Evolutionary conservation across 2,329 filamentous ascomycete species (phyloP).

Genomic region (Allantophomopsis cytisporea): DNA sequence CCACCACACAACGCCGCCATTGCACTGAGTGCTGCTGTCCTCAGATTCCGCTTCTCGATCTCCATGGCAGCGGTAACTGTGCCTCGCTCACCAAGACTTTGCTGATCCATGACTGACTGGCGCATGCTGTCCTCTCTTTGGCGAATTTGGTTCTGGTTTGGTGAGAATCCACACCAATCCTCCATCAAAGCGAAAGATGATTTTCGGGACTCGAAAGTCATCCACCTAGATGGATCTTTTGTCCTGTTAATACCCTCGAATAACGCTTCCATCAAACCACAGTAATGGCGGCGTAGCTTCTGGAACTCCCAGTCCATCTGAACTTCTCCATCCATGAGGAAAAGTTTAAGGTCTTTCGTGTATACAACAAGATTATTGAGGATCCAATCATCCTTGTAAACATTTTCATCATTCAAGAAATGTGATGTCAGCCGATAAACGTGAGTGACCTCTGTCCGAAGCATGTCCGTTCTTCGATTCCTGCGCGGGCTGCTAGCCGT

Average conservation of each 20-base stretch:
- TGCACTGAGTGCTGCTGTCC: constrained; percentile 80
- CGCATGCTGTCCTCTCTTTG: constrained; percentile 79
- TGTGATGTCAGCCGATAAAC: constrained; percentile 90
- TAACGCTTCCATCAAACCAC: constrained; percentile 81
- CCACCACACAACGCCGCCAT: constrained; percentile 89
- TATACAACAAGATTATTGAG: constrained; percentile 80
- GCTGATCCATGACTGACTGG: constrained; percentile 69
- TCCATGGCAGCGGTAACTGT: constrained; percentile 83
- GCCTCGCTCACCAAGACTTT: constrained; percentile 57
- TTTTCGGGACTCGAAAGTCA: constrained; percentile 93
- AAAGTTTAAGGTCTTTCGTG: constrained; percentile 83
- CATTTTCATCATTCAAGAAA: constrained; percentile 65
- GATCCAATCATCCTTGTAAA: constrained; percentile 82
- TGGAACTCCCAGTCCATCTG: constrained; percentile 94
- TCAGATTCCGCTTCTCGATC: constrained; percentile 88
- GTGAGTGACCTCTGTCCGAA: constrained; percentile 90
- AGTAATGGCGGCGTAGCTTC: constrained; percentile 83
- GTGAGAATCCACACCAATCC: constrained; percentile 96
- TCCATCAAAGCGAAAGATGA: constrained; percentile 96
- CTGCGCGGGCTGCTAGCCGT: constrained; percentile 70
- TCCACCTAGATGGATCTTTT: constrained; percentile 79
- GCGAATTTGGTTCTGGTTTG: constrained; percentile 72
- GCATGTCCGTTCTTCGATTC: constrained; percentile 70
- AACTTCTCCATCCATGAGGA: constrained; percentile 87
- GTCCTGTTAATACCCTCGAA: constrained; percentile 85